A percentile compares a stretch with the other conserved stretches of the same genome.
Conservation (phyloP, 2,329 filamentous ascomycete genomes). For the Sporothrix inflata region DNA sequence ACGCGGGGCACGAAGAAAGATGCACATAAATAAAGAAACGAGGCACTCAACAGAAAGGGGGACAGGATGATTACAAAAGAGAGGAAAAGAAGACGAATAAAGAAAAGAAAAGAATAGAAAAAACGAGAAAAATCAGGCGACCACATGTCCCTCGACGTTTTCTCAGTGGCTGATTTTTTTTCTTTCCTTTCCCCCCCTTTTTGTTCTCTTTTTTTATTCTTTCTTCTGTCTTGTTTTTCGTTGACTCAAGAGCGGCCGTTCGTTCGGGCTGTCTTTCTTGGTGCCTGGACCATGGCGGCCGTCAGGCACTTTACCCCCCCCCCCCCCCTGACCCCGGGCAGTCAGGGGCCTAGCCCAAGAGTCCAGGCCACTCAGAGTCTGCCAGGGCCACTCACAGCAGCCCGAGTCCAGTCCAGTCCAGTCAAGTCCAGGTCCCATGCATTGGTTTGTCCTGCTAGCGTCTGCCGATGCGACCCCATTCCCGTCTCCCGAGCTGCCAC, state of each 20-base stretch:
- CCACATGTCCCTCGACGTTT: conserved; percentile 13
- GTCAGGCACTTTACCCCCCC: background rate
- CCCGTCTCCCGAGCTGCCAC: conserved; percentile 24
- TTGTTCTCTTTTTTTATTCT: background rate
- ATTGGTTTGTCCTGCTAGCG: background rate
- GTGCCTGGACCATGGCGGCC: background rate
- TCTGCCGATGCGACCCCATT: conserved; percentile 22
- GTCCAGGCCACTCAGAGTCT: background rate
- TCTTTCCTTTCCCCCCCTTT: background rate
- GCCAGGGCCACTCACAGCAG: background rate
- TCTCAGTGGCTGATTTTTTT: background rate
- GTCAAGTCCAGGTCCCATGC: conserved; percentile 16
- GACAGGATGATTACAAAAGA: too few relatives aligned
- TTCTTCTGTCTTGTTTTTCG: background rate
- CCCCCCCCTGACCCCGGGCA: background rate
- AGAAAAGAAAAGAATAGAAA: background rate
- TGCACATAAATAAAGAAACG: background rate
- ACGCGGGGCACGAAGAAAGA: background rate
- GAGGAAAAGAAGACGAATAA: background rate
- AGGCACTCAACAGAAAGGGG: background rate
- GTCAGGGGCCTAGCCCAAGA: background rate
- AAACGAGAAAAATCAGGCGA: background rate
- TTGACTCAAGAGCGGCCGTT: background rate
- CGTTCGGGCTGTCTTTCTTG: background rate
- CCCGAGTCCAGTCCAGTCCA: background rate